Conservation (phyloP, 805 yeast genomes). For the Ascoidea asiatica region DNA sequence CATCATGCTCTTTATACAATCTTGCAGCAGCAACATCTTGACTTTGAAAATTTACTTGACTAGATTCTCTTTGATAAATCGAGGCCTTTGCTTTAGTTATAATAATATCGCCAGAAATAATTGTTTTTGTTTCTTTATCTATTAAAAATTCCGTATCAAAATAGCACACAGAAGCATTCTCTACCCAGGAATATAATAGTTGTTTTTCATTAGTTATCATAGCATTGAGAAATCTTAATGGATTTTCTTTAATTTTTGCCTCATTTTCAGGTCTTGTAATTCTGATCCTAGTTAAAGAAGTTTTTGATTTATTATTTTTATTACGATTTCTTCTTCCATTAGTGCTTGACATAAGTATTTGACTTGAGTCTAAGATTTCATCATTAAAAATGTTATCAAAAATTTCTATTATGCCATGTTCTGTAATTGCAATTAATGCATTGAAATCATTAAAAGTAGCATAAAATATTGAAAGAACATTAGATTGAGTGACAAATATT, state of each 20-base stretch:
- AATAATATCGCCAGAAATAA: neutral
- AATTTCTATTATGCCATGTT: slow-evolving; percentile 61
- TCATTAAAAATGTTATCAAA: slow-evolving; percentile 43
- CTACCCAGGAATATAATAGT: slow-evolving; percentile 45
- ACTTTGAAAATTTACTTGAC: slow-evolving; percentile 15
- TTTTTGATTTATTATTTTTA: slow-evolving; percentile 35
- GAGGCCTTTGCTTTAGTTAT: slow-evolving; percentile 1
- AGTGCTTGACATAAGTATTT: neutral
- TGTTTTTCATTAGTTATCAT: slow-evolving; percentile 20
- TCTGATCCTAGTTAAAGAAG: slow-evolving; percentile 29
- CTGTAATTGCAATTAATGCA: slow-evolving; percentile 45
- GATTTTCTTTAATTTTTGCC: slow-evolving; percentile 14
- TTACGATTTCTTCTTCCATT: slow-evolving; percentile 7
- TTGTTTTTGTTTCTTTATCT: slow-evolving; percentile 22
- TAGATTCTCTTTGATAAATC: neutral
- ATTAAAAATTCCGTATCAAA: slow-evolving; percentile 44
- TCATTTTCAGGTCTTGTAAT: slow-evolving; percentile 29
- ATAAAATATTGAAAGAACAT: slow-evolving; percentile 33
- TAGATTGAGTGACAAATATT: slow-evolving; percentile 60
- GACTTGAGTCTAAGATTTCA: slow-evolving; percentile 4
- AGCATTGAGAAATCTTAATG: slow-evolving; percentile 18
- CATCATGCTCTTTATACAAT: slow-evolving; percentile 46
- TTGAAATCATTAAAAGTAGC: slow-evolving; percentile 13
- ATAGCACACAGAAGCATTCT: slow-evolving; percentile 40
- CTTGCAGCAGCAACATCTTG: slow-evolving; percentile 37